Base-by-base conservation (phyloP, 352 stramenopile species). In the Phytopythium delawarense region DNA sequence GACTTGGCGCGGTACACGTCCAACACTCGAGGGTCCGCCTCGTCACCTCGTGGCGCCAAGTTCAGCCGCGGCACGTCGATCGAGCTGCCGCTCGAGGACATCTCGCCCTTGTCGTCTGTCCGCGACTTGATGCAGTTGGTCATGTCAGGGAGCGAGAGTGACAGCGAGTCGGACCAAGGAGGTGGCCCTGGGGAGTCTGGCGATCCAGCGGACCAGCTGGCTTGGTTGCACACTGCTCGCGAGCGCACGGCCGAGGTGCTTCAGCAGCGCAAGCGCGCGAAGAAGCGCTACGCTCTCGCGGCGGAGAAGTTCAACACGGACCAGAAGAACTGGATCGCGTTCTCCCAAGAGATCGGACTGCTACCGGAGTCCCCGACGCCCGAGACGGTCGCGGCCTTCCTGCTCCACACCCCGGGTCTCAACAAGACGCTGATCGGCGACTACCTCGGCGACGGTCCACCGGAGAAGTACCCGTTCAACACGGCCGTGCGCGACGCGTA, bases 381-480 rank as follows among this genome's bases (percentile, higher is more conserved):
- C 5, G 83, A 95, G 71, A 62, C 74, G 6, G 88, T 99, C 3
- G 97, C 96, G 6, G 79, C 79, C 12, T 98, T 99, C 63, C 70
- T 99, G 51, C 88, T 98, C 52, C 86, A 96, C 28, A 98, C 96
- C 1, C 88, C 94, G 0, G 93, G 95, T 1, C 62, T 94, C 2
- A 91, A 94, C 73, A 99, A 99, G 76, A 89, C 88, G 5, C 81
- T 97, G 50, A 89, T 99, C 46, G 98, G 97, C 9, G 90, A 98
- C 55, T 99, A 99, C 66, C 81, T 99, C 6, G 89, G 91, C 30
- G 98, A 99, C 65, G 96, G 95, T 18, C 95, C 96, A 0, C 78
- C 87, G 18, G 90, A 98, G 28, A 98, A 98, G 66, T 98, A 98
- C 63, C 94, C 96, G 21, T 99, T 99, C 75, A 91, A 99, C 66